Percentiles rank a stretch among this genome's conserved stretches.
Conservation (phyloP, 345 rosid species). For the Clausena lansium region DNA sequence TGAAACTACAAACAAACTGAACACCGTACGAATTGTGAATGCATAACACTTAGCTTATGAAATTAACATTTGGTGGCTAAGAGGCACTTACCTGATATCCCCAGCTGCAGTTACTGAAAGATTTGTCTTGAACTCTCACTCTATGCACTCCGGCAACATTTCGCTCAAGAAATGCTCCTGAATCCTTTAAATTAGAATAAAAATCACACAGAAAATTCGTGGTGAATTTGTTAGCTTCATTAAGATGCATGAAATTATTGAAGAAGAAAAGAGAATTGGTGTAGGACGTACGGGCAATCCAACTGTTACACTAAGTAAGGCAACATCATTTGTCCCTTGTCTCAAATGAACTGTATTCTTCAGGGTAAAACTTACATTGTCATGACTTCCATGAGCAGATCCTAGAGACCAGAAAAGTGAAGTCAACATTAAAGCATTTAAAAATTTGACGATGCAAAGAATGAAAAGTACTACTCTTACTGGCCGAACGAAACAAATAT, state of each 20-base stretch:
- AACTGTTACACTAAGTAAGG: conserved; percentile 49
- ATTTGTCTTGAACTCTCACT: conserved; percentile 27
- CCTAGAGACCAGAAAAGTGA: conserved; percentile 24
- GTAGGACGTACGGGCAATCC: conserved; percentile 47
- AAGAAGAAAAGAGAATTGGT: neutral
- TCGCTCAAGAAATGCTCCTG: conserved; percentile 55
- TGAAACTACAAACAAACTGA: neutral
- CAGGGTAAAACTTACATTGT: conserved; percentile 17
- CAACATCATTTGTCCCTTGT: conserved; percentile 36
- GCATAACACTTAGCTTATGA: neutral
- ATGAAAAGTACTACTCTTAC: neutral
- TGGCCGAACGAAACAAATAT: neutral
- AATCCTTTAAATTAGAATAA: conserved; percentile 34
- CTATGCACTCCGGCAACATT: conserved; percentile 35
- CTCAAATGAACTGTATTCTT: conserved; percentile 24
- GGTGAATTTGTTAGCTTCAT: neutral
- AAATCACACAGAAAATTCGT: neutral
- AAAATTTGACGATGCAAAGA: neutral
- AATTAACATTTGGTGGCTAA: neutral
- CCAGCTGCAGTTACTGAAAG: conserved; percentile 38
- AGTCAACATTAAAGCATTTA: neutral
- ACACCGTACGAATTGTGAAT: neutral
- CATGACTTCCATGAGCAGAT: conserved; percentile 40
- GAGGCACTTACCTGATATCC: conserved; percentile 55
- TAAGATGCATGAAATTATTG: neutral